Evolutionary conservation across 1,139 yeast genomes (phyloP), one percentile per base, ranked within the genome.

Genomic region (Suhomyces bokatorum): DNA sequence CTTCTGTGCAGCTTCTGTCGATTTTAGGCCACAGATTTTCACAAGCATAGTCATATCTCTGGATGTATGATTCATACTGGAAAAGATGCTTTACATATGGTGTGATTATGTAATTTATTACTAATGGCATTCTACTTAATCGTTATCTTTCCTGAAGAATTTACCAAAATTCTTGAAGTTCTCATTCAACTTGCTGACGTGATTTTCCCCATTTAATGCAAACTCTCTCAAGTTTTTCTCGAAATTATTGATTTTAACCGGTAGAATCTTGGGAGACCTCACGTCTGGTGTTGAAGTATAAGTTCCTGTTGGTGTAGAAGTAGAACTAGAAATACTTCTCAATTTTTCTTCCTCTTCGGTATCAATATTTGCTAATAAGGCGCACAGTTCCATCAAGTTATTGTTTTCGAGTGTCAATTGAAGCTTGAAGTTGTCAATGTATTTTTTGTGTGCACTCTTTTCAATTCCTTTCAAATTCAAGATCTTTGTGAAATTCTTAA

Each of bases 1-100:
- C 3, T 59, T 61, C 29, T 66, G 51, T 0, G 97, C 98, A 0
- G 89, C 88, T 37, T 81, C 86, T 0, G 67, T 61, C 2, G 85
- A 74, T 55, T 79, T 78, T 22, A 91, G 60, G 0, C 99, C 99
- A 63, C 99, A 93, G 3, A 91, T 82, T 61, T 93, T 93, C 14
- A 87, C 85, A 16, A 81, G 35, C 39, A 48, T 56, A 29, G 54
- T 12, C 58, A 54, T 55, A 62, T 60, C 10, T 14, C 4, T 2
- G 13, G 5, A 17, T 20, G 17, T 9, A 20, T 22, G 15, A n/a
- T 8, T 9, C 24, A 20, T 20, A 16, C 35, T 16, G 4, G 17
- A 12, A 9, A 32, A 32, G 13, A n/a, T 22, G 5, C 9, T 3
- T 24, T n/a, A 34, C 13, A 34, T 22, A 8, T n/a, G n/a, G 13